A percentile compares a stretch with the other conserved stretches of the same genome.
These are phyloP conservation scores for Sarocladiaceae sp. DNA, from an alignment of 2,329 filamentous ascomycete genomes.

Conservation along the genomic window DNA sequence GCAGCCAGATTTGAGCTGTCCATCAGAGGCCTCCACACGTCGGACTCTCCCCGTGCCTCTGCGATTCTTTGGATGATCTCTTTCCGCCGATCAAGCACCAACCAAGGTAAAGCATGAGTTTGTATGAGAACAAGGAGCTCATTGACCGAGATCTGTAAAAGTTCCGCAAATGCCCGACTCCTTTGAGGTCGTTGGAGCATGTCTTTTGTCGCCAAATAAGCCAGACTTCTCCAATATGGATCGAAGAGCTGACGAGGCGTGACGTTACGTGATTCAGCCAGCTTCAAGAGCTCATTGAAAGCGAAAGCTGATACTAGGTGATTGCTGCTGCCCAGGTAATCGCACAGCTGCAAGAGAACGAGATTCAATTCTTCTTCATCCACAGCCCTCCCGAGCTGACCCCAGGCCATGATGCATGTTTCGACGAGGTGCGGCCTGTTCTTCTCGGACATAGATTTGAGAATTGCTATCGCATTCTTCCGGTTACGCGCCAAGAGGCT, in stretches of 20 bases:
- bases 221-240: conserved; percentile 85
- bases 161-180: conserved; percentile 72
- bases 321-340: conserved; percentile 83
- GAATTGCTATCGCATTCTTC: conserved; percentile 62
- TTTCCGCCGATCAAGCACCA: conserved; percentile 73
- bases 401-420: conserved; percentile 80
- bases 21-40: conserved; percentile 53
- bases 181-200: conserved; percentile 77
- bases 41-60: conserved; percentile 66
- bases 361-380: conserved; percentile 82
- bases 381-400: conserved; percentile 73
- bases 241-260: conserved; percentile 68
- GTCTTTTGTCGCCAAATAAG: conserved; percentile 78
- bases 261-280: conserved; percentile 62
- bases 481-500: conserved; percentile 44
- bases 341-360: conserved; percentile 75
- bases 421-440: conserved; percentile 68
- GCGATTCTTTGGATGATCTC: conserved; percentile 81
- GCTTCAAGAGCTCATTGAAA: conserved; percentile 73
- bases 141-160: conserved; percentile 71
- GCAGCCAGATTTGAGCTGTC: conserved; percentile 53
- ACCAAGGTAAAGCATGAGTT: conserved; percentile 75
- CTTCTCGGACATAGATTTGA: conserved; percentile 69
- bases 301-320: conserved; percentile 74
- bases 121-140: conserved; percentile 75